Evolutionary conservation across 208 protist species (phyloP).

Genomic region (Wallacemonas collosoma): DNA sequence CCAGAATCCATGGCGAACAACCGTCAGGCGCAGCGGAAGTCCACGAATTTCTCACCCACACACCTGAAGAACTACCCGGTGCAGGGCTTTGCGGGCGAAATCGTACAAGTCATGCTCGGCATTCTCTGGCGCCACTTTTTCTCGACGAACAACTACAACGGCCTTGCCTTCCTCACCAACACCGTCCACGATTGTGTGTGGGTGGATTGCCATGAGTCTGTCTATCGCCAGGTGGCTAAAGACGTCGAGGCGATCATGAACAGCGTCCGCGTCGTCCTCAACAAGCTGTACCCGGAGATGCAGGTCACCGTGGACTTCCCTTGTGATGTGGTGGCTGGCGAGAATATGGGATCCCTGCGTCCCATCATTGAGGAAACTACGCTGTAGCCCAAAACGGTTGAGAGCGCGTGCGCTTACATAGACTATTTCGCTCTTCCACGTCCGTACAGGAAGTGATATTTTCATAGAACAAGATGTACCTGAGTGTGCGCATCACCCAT

Average conservation of each 20-base stretch:
- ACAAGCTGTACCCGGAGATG: constrained; percentile 87
- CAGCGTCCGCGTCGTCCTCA: constrained; percentile 78
- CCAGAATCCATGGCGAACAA: constrained; percentile 67
- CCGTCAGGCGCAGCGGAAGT: constrained; percentile 59
- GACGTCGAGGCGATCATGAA: constrained; percentile 89
- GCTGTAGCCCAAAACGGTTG: constrained; percentile 31
- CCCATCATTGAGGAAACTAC: constrained; percentile 75
- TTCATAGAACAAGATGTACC: too few relatives aligned
- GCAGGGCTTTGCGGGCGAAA: constrained; percentile 93
- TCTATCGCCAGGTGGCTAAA: constrained; percentile 75
- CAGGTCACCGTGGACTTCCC: constrained; percentile 84
- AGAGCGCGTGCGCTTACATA: too few relatives aligned
- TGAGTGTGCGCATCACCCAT: too few relatives aligned
- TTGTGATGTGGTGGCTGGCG: constrained; percentile 87
- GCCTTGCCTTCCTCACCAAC: constrained; percentile 90
- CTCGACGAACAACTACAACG: constrained; percentile 86
- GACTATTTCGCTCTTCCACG: background rate
- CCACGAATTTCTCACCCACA: constrained; percentile 92
- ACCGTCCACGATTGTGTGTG: constrained; percentile 95
- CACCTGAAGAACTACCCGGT: constrained; percentile 94
- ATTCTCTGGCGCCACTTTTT: constrained; percentile 90
- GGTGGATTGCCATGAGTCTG: constrained; percentile 88
- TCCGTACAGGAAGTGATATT: too few relatives aligned
- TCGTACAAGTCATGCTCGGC: constrained; percentile 94
- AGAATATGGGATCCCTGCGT: constrained; percentile 84